Evolutionary conservation across 2,329 filamentous ascomycete species (phyloP).

Genomic region (Ilyonectria destructans): DNA sequence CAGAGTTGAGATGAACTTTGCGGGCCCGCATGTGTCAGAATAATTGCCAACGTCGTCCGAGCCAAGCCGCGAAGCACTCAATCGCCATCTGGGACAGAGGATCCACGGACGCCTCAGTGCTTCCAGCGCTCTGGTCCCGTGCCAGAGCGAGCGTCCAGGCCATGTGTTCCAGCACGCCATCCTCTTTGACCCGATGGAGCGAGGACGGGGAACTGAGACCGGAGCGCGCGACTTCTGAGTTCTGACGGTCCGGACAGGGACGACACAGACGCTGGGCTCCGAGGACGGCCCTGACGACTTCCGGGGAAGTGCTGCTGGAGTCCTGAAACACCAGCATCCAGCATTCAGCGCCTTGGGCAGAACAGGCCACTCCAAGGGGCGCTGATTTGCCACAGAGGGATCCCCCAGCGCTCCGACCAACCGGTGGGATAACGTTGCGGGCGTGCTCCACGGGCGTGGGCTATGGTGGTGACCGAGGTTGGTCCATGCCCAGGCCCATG

Average conservation of each 20-base stretch:
- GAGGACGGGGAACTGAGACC: constrained; percentile 4
- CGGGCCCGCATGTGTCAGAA: constrained; percentile 24
- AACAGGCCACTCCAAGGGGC: constrained; percentile 36
- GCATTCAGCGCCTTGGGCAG: constrained; percentile 13
- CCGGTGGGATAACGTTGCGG: constrained; percentile 4
- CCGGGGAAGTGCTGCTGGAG: constrained; percentile 33
- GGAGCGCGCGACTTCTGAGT: constrained; percentile 6
- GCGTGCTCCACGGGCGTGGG: constrained; percentile 4
- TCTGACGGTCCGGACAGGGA: constrained; percentile 7
- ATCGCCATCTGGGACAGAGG: constrained; percentile 3
- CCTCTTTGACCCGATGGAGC: constrained; percentile 1
- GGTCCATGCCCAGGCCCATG: constrained; percentile 10
- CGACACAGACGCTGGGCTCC: constrained; percentile 24
- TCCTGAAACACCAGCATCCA: constrained; percentile 41
- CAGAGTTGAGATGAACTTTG: constrained; percentile 25
- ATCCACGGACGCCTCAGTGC: constrained; percentile 11
- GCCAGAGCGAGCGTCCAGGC: constrained; percentile 9
- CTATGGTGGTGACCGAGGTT: constrained; percentile 16
- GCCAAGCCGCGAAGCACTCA: constrained; percentile 15
- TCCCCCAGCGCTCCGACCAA: constrained; percentile 18
- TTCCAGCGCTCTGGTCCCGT: not conserved
- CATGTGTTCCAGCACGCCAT: constrained; percentile 17
- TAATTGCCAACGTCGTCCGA: constrained; percentile 16
- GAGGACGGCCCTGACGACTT: constrained; percentile 34
- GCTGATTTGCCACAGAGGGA: constrained; percentile 30